Base-by-base conservation (phyloP, 176 grass and related monocot species). In the Cenchrus fungigraminus region DNA sequence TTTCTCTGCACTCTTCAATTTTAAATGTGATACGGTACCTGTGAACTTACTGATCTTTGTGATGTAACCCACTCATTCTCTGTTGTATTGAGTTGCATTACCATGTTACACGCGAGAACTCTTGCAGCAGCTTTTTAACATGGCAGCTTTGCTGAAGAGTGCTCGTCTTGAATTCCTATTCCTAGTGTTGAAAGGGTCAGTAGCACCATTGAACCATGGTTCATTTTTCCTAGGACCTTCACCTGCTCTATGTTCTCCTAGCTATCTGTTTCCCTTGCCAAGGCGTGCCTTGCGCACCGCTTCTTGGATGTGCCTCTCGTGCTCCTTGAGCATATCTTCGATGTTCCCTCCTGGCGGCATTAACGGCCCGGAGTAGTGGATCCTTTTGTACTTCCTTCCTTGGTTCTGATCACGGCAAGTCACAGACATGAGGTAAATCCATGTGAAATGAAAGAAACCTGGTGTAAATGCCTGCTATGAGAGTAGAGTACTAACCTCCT, bases 241-340 rank as follows among this genome's bases (percentile, higher is more conserved):
- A 78, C 8, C 51, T 79, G 60, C 57, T 73, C 52, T 62, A 63
- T 65, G 6, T 42, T 78, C 65, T 63, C 32, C 63, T 69, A 81
- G 29, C 61, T 90, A 73, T 37, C 54, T 90, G 61, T 74, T 86
- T 13, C 31, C 65, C 75, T 95, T 91, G 12, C 75, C 65, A 14
- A 86, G 49, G n/a, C 95, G 95, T 0, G 92, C 82, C 76, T 89
- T 98, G 85, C 95, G 92, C 44, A 98, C 95, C 0, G 92, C 92
- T 52, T 98, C 88, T 88, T 98, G 95, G 80, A 98, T 91, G 43
- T 89, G 89, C 79, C 87, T 84, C 67, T 95, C 95, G 4, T 98
- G 95, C 68, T 95, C 92, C 82, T 93, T 95, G 68, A 98, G 90
- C 92, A 98, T 93, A 17, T 98, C 95, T 57, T 98, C 95, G 0